These are phyloP conservation scores for Colletotrichum lini DNA, from an alignment of 2,329 filamentous ascomycete species.

Conservation along the genomic window DNA sequence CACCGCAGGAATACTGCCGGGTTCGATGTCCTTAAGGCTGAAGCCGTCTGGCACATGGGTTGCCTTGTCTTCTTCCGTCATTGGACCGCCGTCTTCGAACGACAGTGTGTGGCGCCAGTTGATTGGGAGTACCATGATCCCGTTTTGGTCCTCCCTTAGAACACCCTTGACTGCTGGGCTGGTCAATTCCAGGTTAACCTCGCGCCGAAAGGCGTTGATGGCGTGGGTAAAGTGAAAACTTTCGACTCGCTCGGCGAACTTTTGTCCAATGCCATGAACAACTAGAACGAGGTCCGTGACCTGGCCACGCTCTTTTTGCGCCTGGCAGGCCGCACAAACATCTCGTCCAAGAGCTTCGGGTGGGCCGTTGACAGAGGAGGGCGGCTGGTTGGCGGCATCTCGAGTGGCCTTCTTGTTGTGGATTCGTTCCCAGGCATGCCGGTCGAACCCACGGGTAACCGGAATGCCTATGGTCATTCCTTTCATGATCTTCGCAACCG, in stretches of 20 bases:
- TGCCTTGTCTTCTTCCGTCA: conserved; percentile 66
- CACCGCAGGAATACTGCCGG: conserved; percentile 90
- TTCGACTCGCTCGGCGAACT: conserved; percentile 93
- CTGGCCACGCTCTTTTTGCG: conserved; percentile 74
- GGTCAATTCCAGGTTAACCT: conserved; percentile 87
- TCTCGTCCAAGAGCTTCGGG: conserved; percentile 43
- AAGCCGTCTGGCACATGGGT: conserved; percentile 72
- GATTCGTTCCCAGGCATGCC: conserved; percentile 80
- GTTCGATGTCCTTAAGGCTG: conserved; percentile 89
- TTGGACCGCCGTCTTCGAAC: conserved; percentile 83
- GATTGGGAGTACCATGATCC: conserved; percentile 92
- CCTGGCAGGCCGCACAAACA: conserved; percentile 71
- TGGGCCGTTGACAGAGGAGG: conserved; percentile 35
- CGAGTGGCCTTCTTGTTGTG: conserved; percentile 65
- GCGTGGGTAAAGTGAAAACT: conserved; percentile 98
- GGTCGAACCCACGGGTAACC: conserved; percentile 91
- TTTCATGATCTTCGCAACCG: conserved; percentile 87
- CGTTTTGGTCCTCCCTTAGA: conserved; percentile 83
- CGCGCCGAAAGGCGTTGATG: conserved; percentile 89
- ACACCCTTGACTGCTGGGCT: conserved; percentile 81
- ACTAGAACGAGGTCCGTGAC: conserved; percentile 92
- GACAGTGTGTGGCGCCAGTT: conserved; percentile 95
- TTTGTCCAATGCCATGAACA: conserved; percentile 96
- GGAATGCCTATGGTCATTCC: conserved; percentile 86
- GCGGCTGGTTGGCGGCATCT: conserved; percentile 48